Conservation (phyloP, 2,329 filamentous ascomycete genomes). For the Penicillium sp. region DNA sequence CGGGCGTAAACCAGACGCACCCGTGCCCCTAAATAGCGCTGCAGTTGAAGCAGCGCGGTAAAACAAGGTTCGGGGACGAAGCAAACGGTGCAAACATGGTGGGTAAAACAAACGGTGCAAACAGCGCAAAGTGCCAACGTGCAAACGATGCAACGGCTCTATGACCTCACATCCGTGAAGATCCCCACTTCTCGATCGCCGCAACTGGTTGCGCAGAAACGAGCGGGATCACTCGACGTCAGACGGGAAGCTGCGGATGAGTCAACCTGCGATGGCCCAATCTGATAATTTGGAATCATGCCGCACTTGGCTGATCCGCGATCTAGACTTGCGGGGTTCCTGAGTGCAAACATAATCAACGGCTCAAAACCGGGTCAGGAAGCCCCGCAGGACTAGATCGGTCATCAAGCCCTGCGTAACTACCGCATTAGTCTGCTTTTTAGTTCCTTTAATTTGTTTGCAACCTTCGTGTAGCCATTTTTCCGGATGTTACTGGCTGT, state of each 20-base stretch:
- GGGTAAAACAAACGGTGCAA: neutral
- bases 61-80: no score
- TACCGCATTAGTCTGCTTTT: neutral
- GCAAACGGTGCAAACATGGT: neutral
- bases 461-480: neutral
- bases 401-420: constrained; percentile 2
- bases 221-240: constrained; percentile 15
- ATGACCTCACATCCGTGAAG: constrained; percentile 19
- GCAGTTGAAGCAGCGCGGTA: no score
- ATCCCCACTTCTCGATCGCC: constrained; percentile 10
- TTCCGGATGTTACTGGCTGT: constrained; percentile 5
- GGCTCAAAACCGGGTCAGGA: constrained; percentile 18
- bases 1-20: neutral
- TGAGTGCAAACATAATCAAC: constrained; percentile 20
- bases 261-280: constrained; percentile 9
- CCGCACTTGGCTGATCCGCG: constrained; percentile 2
- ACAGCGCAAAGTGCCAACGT: neutral
- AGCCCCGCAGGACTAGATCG: constrained; percentile 3
- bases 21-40: neutral
- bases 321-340: constrained; percentile 25
- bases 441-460: neutral
- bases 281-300: constrained; percentile 10
- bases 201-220: constrained; percentile 11
- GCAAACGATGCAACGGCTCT: constrained; percentile 14
- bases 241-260: constrained; percentile 11